These are phyloP conservation scores for Globisporangium abappressorium DNA, from an alignment of 352 stramenopile genomes.

Conservation along the genomic window DNA sequence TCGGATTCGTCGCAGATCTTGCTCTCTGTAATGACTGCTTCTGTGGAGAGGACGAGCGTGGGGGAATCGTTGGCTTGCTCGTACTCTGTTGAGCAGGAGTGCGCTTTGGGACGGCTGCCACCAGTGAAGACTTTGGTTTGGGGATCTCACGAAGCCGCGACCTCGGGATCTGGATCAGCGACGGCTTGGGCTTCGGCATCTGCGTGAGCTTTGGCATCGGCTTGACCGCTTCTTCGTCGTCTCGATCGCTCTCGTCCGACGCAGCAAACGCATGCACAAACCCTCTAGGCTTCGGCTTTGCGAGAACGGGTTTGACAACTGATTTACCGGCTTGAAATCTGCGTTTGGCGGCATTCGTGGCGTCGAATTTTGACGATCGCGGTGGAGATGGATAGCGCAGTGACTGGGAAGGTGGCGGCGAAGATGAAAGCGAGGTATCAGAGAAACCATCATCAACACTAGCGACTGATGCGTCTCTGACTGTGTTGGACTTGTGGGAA, in stretches of 20 bases:
- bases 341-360: not conserved
- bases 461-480: not conserved
- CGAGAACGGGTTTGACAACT: not conserved
- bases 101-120: not conserved
- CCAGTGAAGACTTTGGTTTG: not conserved
- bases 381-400: not conserved
- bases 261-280: not conserved
- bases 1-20: not conserved
- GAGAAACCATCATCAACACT: not conserved
- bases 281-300: not conserved
- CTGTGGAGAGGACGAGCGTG: no score
- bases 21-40: not conserved
- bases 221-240: conserved; percentile 18
- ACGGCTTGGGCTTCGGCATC: conserved; percentile 39
- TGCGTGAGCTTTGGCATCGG: conserved; percentile 52
- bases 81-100: not conserved
- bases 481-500: conserved; percentile 12
- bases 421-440: no score
- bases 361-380: conserved; percentile 1
- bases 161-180: conserved; percentile 24
- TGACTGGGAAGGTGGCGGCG: not conserved
- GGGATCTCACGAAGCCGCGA: conserved; percentile 7
- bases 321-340: not conserved
- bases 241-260: conserved; percentile 9
- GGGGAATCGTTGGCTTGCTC: not conserved